Percentiles rank a stretch among this genome's conserved stretches.
Evolutionary conservation across 768 basidiomycete genomes (phyloP).

Genomic region (Collybia mongolica): DNA sequence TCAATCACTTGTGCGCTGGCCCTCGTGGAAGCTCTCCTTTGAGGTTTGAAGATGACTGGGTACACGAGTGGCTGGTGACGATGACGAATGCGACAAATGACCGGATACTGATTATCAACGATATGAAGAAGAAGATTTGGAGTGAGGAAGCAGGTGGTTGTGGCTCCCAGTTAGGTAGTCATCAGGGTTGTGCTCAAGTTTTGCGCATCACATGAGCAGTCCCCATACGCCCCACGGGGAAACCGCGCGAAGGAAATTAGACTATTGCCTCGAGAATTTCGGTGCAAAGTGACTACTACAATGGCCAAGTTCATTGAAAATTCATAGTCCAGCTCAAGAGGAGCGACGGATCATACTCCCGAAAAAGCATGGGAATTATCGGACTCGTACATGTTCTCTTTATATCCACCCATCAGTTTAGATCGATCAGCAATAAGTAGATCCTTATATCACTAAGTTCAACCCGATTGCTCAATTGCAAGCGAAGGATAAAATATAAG

Average conservation of each 20-base stretch:
- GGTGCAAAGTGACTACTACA: not conserved
- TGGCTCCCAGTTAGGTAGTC: not conserved
- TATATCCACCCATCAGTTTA: too few species aligned
- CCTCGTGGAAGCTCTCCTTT: not conserved
- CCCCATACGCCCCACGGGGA: not conserved
- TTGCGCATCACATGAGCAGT: not conserved
- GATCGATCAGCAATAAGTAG: too few species aligned
- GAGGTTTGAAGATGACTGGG: not conserved
- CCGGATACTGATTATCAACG: not conserved
- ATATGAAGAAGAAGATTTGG: not conserved
- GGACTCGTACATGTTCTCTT: too few species aligned
- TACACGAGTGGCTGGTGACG: not conserved
- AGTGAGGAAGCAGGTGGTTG: not conserved
- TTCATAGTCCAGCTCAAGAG: not conserved
- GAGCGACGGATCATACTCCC: too few species aligned
- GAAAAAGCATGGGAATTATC: too few species aligned
- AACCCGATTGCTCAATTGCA: too few species aligned
- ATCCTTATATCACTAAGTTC: too few species aligned
- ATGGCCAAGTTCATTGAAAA: not conserved
- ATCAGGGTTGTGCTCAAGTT: not conserved
- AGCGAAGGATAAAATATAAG: too few species aligned
- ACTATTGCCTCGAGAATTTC: not conserved
- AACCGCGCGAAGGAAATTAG: not conserved
- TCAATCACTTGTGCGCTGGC: not conserved
- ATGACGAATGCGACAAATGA: conserved; percentile 1